Conservation (phyloP, 345 rosid species). For the Eucalyptus guilfoylei region DNA sequence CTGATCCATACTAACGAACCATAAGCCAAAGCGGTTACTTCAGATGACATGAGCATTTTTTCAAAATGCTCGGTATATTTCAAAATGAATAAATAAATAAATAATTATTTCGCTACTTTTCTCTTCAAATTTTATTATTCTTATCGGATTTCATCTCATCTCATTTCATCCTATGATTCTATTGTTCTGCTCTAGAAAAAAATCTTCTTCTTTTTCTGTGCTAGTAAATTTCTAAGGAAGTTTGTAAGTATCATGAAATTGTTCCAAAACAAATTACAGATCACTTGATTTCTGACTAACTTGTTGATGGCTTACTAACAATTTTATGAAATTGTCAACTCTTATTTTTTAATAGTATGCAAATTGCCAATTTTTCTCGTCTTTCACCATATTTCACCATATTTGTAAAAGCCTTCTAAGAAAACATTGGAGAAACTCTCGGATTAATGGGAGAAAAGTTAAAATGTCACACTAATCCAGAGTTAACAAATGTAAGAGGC, state of each 20-base stretch:
- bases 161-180: neutral
- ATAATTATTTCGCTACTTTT: neutral
- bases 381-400: neutral
- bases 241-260: too few relatives aligned
- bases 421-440: neutral
- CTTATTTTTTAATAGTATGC: neutral
- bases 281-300: neutral
- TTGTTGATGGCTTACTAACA: neutral
- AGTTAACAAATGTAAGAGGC: neutral
- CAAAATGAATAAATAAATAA: neutral
- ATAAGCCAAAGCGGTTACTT: neutral
- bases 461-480: neutral
- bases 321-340: neutral
- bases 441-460: neutral
- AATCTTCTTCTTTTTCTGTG: too few relatives aligned
- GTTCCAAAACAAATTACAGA: too few relatives aligned
- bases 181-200: too few relatives aligned
- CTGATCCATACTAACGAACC: neutral
- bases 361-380: too few relatives aligned
- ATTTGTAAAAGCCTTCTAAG: neutral
- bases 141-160: neutral
- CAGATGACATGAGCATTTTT: neutral
- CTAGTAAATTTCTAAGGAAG: too few relatives aligned
- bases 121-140: neutral
- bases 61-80: too few relatives aligned